Evolutionary conservation across 169 alveolate genomes (phyloP).

Genomic region (Babesia divergens): DNA sequence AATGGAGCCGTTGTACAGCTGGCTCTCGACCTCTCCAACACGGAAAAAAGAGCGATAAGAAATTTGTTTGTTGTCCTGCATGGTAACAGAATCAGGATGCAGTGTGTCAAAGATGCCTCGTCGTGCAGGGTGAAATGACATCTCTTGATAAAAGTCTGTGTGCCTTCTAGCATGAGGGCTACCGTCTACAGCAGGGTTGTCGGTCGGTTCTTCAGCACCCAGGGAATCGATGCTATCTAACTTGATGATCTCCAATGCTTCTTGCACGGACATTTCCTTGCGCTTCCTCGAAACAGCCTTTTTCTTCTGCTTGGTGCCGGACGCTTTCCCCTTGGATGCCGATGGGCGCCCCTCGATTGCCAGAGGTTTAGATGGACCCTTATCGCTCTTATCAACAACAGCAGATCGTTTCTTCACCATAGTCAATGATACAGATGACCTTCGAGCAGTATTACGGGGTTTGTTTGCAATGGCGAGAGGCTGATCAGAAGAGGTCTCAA

Average conservation of each 20-base stretch:
- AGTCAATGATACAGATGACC: background rate
- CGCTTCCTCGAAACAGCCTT: background rate
- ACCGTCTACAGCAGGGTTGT: background rate
- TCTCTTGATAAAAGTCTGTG: background rate
- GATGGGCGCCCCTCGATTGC: background rate
- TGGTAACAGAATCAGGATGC: slow-evolving; percentile 2
- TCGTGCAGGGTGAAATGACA: background rate
- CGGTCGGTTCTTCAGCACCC: background rate
- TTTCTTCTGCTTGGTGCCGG: background rate
- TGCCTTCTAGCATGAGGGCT: slow-evolving; percentile 11
- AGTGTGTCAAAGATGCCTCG: background rate
- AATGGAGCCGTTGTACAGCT: slow-evolving; percentile 15
- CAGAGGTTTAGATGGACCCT: background rate
- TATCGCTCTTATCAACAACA: background rate
- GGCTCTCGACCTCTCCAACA: slow-evolving; percentile 27
- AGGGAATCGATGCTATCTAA: background rate
- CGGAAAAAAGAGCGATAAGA: slow-evolving; percentile 33
- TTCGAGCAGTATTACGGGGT: background rate
- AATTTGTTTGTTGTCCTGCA: slow-evolving; percentile 11
- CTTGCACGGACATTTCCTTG: slow-evolving; percentile 36
- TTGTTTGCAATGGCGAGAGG: background rate
- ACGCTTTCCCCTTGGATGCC: background rate
- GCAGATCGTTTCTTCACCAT: background rate
- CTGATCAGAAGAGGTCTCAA: slow-evolving; percentile 1
- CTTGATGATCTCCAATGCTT: slow-evolving; percentile 53